phyloP scores from a whole-genome alignment of 129 eudicot genomes.

The Flaveria linearis region DNA sequence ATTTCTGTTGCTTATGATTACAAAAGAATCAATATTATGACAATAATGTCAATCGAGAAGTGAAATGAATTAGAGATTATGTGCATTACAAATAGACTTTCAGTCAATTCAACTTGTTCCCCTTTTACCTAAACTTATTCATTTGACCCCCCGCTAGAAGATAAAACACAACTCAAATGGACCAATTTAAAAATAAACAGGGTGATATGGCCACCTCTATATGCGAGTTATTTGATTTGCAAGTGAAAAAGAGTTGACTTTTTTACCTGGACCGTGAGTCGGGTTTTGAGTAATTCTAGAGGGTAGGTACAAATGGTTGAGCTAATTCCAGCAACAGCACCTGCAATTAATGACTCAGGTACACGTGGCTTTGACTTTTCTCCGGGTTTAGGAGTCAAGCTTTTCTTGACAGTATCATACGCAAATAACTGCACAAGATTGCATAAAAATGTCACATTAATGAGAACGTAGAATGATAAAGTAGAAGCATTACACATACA shows the following conservation, averaged over 20 bases:
- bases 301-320: slow-evolving; percentile 88
- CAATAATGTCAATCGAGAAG: background rate
- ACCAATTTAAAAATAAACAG: background rate
- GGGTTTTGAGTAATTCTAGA: slow-evolving; percentile 89
- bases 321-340: slow-evolving; percentile 88
- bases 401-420: slow-evolving; percentile 76
- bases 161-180: background rate
- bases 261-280: slow-evolving; percentile 87
- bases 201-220: background rate
- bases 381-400: slow-evolving; percentile 68
- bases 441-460: slow-evolving; percentile 10
- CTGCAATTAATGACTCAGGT: slow-evolving; percentile 80
- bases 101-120: background rate
- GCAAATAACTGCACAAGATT: slow-evolving; percentile 62
- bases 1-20: background rate
- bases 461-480: slow-evolving; percentile 6
- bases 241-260: too few relatives aligned
- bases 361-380: slow-evolving; percentile 59
- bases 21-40: background rate
- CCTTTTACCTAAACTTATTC: background rate
- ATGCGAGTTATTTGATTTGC: background rate
- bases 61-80: background rate
- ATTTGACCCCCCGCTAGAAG: background rate
- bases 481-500: background rate
- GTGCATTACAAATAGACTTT: background rate